Conservation (phyloP, 2,329 filamentous ascomycete species). For the Xylariales sp. region DNA sequence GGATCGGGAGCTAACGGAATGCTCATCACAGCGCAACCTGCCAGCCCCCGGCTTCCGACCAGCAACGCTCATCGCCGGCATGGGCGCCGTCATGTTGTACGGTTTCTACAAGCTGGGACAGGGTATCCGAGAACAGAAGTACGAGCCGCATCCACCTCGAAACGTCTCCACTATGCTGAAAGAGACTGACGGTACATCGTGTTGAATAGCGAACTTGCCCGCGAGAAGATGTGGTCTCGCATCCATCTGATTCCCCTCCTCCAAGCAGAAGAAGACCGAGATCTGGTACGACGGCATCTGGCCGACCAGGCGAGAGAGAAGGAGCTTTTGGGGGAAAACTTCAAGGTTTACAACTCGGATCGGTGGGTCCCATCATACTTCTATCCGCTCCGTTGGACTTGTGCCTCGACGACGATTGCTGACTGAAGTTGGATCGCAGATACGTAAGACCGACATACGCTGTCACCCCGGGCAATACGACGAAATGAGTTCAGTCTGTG, state of each 20-base stretch:
- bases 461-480: slow-evolving; percentile 59
- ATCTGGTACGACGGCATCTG: slow-evolving; percentile 80
- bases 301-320: slow-evolving; percentile 89
- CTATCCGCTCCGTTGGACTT: not conserved
- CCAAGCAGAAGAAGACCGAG: slow-evolving; percentile 94
- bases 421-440: no score
- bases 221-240: slow-evolving; percentile 97
- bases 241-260: slow-evolving; percentile 92
- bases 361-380: slow-evolving; percentile 67
- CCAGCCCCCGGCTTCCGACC: slow-evolving; percentile 88
- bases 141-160: slow-evolving; percentile 37
- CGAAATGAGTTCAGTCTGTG: no score
- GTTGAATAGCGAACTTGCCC: slow-evolving; percentile 70
- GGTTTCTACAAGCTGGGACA: slow-evolving; percentile 84
- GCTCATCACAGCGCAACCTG: slow-evolving; percentile 74
- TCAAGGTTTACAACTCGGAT: slow-evolving; percentile 82
- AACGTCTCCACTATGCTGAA: not conserved
- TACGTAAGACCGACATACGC: slow-evolving; percentile 79
- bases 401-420: slow-evolving; percentile 2
- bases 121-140: slow-evolving; percentile 90
- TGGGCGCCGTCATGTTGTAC: slow-evolving; percentile 76
- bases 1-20: no score
- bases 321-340: slow-evolving; percentile 79
- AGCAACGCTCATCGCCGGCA: slow-evolving; percentile 68
- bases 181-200: not conserved